Percentiles rank a stretch among this genome's conserved stretches.
These are phyloP conservation scores for Polytrichum formosum DNA, from an alignment of 225 moss, liverwort and hornwort species.

Conservation along the genomic window DNA sequence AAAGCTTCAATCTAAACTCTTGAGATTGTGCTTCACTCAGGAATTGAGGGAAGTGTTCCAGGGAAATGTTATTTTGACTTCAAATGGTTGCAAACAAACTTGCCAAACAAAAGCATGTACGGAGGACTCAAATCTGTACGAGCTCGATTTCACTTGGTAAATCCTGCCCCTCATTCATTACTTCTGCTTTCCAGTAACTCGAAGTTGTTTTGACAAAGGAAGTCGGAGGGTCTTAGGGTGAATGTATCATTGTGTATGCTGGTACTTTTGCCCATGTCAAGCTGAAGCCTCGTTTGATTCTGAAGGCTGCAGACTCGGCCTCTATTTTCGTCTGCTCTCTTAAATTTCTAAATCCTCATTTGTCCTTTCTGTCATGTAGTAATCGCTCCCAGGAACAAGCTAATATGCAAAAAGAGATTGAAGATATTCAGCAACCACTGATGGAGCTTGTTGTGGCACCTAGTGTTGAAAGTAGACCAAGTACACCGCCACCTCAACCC, in stretches of 20 bases:
- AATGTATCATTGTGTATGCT: background rate
- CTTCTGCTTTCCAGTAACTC: background rate
- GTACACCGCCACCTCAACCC: conserved; percentile 25
- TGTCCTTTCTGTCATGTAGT: background rate
- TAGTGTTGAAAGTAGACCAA: conserved; percentile 25
- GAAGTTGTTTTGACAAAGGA: background rate
- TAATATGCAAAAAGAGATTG: background rate
- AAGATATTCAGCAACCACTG: conserved; percentile 9
- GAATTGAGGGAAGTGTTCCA: background rate
- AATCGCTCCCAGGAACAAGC: background rate
- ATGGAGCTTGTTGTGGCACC: conserved; percentile 9
- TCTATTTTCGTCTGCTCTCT: too few species aligned
- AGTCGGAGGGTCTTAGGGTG: background rate
- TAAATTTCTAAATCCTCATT: background rate
- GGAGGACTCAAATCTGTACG: conserved; percentile 1
- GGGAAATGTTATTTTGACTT: background rate
- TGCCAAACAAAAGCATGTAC: background rate
- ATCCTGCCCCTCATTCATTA: background rate
- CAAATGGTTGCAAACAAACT: conserved; percentile 1
- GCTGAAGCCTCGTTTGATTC: background rate
- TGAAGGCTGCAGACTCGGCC: too few species aligned
- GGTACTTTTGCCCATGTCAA: background rate
- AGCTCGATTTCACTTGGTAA: conserved; percentile 4
- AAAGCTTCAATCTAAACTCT: background rate
- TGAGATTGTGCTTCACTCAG: background rate